Conservation (phyloP, 176 grass and related monocot genomes). For the Paspalum notatum region DNA sequence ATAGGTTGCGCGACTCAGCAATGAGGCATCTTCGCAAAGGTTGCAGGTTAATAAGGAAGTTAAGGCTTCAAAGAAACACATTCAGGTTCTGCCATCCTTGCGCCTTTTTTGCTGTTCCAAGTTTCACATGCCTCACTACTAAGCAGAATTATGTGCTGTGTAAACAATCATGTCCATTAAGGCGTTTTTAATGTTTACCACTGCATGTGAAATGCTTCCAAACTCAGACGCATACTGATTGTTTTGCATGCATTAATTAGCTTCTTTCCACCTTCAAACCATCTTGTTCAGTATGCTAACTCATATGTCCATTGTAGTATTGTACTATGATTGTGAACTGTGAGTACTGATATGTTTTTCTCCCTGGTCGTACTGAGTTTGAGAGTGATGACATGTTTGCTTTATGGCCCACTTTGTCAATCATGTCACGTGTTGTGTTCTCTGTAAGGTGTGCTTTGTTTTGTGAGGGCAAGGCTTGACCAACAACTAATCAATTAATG, state of each 20-base stretch:
- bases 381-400: neutral
- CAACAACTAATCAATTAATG: too few species aligned
- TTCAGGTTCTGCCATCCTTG: conserved; percentile 52
- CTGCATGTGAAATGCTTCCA: neutral
- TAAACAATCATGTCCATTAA: conserved; percentile 10
- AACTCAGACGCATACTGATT: conserved; percentile 2
- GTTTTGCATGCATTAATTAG: conserved; percentile 7
- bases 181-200: neutral
- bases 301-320: neutral
- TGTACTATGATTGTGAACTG: conserved; percentile 4
- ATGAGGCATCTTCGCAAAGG: conserved; percentile 58
- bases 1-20: conserved; percentile 52
- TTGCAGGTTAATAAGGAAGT: conserved; percentile 57
- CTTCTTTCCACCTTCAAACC: conserved; percentile 1
- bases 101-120: neutral
- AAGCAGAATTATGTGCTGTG: neutral
- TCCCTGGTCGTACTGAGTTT: conserved; percentile 11
- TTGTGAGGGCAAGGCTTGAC: too few species aligned
- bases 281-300: neutral
- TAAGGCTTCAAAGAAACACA: conserved; percentile 63
- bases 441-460: neutral
- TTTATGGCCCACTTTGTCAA: neutral
- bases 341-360: conserved; percentile 17
- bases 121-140: neutral
- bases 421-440: neutral